phyloP scores from a whole-genome alignment of 2,329 filamentous ascomycete genomes.

The Neocatenulostroma microsporum region DNA sequence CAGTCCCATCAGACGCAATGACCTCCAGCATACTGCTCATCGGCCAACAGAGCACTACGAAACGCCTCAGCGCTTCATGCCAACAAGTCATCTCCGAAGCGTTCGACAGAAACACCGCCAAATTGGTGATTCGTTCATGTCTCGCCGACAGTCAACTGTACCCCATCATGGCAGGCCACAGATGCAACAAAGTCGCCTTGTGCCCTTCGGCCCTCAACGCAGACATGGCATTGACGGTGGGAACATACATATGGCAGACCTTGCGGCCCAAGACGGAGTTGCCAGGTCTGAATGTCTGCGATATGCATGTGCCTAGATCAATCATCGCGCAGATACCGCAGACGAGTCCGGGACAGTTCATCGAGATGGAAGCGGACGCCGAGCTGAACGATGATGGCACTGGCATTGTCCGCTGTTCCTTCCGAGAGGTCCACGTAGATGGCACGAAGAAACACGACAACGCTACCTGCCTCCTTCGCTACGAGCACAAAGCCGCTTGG shows the following conservation, averaged over 20 bases:
- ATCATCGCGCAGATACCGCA: slow-evolving; percentile 18
- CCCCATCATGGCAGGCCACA: slow-evolving; percentile 24
- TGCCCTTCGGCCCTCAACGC: slow-evolving; percentile 27
- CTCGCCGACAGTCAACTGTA: slow-evolving; percentile 17
- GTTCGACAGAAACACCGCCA: slow-evolving; percentile 8
- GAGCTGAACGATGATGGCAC: slow-evolving; percentile 2
- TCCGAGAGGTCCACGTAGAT: slow-evolving; percentile 18
- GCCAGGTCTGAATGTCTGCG: slow-evolving; percentile 19
- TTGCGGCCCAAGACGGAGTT: slow-evolving; percentile 9
- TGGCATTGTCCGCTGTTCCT: slow-evolving; percentile 13
- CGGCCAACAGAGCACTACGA: no score
- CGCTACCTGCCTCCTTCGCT: slow-evolving; percentile 20
- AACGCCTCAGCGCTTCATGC: slow-evolving; percentile 18
- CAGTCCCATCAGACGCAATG: no score
- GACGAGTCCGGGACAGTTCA: slow-evolving; percentile 16
- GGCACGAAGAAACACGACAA: slow-evolving; percentile 19
- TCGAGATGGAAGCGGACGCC: slow-evolving; percentile 20
- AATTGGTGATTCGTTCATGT: slow-evolving; percentile 20
- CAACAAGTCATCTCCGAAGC: slow-evolving; percentile 17
- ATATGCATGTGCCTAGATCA: slow-evolving; percentile 22
- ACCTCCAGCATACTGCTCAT: no score
- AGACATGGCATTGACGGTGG: slow-evolving; percentile 27
- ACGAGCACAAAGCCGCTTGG: slow-evolving; percentile 16
- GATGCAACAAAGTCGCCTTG: slow-evolving; percentile 27
- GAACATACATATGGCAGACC: slow-evolving; percentile 17